These are phyloP conservation scores for Pneumocystis oryctolagi DNA, from an alignment of 1,139 yeast genomes.

Conservation along the genomic window DNA sequence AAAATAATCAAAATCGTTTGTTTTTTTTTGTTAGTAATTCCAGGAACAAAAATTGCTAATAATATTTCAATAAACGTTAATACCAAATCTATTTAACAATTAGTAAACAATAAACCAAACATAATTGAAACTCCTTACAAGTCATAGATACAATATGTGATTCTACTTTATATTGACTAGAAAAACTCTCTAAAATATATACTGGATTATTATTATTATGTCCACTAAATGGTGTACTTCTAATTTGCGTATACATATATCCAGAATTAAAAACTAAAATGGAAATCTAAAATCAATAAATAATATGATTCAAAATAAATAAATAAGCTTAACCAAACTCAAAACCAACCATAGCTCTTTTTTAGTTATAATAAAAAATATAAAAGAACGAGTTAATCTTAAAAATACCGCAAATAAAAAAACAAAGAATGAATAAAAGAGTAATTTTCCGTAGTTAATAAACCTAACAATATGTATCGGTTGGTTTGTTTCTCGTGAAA, in stretches of 20 bases:
- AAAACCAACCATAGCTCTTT: background rate
- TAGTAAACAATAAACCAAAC: constrained; percentile 16
- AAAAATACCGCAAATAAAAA: background rate
- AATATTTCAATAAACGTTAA: constrained; percentile 20
- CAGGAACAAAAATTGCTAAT: constrained; percentile 39
- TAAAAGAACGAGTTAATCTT: background rate
- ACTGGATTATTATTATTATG: background rate
- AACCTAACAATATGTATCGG: background rate
- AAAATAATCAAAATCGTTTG: constrained; percentile 35
- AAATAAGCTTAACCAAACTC: background rate
- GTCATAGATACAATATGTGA: background rate
- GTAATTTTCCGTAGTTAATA: background rate
- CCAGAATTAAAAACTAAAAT: background rate
- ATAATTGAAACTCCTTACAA: background rate
- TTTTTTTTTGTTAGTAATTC: constrained; percentile 28
- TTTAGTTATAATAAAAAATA: background rate
- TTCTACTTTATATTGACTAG: background rate
- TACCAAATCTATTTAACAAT: constrained; percentile 22
- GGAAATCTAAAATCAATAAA: background rate
- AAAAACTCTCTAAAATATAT: background rate
- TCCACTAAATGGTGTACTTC: background rate
- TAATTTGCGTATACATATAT: background rate
- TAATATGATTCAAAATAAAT: background rate
- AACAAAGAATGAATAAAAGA: background rate
- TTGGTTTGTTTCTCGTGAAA: background rate